phyloP scores from a whole-genome alignment of 1,139 yeast species.

The Geotrichum reessii region DNA sequence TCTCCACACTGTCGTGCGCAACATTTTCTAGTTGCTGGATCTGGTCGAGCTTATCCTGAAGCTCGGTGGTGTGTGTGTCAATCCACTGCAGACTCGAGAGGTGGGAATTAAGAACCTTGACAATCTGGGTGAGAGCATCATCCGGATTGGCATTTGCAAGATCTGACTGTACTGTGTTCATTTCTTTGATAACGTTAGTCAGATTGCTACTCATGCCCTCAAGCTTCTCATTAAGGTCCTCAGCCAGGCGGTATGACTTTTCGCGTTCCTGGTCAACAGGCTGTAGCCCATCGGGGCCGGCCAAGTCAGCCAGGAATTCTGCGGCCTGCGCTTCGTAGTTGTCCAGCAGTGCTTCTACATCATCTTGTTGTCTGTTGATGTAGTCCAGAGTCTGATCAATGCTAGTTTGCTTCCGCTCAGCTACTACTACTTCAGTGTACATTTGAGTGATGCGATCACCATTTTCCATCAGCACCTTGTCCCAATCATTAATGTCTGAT shows the following conservation, averaged over 20 bases:
- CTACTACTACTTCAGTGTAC: constrained; percentile 70
- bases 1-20: constrained; percentile 22
- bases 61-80: constrained; percentile 61
- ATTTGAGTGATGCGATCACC: constrained; percentile 79
- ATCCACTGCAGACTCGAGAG: constrained; percentile 85
- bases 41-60: constrained; percentile 59
- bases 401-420: constrained; percentile 78
- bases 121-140: constrained; percentile 54
- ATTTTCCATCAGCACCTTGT: constrained; percentile 70
- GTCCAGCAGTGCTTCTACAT: constrained; percentile 72
- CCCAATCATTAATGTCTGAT: constrained; percentile 75
- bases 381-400: constrained; percentile 83
- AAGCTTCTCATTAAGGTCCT: constrained; percentile 73
- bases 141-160: constrained; percentile 55
- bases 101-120: constrained; percentile 80
- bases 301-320: constrained; percentile 32
- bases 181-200: constrained; percentile 71
- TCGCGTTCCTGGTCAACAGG: constrained; percentile 78
- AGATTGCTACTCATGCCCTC: constrained; percentile 72
- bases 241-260: constrained; percentile 85
- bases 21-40: constrained; percentile 29
- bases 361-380: constrained; percentile 89
- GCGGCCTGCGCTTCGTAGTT: constrained; percentile 86
- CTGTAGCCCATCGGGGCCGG: constrained; percentile 38
- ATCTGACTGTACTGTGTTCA: constrained; percentile 78